Evolutionary conservation across 768 basidiomycete genomes (phyloP), one percentile per base, ranked within the genome.

Genomic region (Chalciporus piperatus): DNA sequence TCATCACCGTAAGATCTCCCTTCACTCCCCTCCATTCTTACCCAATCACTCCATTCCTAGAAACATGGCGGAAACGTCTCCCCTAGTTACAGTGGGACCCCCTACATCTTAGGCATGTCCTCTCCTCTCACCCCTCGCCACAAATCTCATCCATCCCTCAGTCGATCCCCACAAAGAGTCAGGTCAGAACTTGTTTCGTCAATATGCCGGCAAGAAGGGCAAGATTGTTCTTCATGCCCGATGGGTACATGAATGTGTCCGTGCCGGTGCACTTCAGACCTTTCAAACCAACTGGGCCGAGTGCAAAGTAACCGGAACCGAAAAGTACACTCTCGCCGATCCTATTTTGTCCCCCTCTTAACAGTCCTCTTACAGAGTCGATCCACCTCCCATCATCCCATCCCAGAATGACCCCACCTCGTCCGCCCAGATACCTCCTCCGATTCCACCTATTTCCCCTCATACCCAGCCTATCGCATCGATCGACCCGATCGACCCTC

Each of bases 181-280:
- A 6, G 91, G 91, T 3, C 89, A 92, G 65, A 90, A 83, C 60
- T 67, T 93, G 3, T 91, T 81, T 68, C 80, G 87, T 40, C 87
- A 90, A 61, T 92, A 89, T 66, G 80, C 78, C 1, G 78, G 80
- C 41, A 92, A 91, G 70, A 91, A 89, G 69, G 82, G 80, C 37
- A 92, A 92, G 66, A 73, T 91, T 41, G 81, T 93, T 3, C 79
- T 93, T 7, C 77, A 82, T 59, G 77, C 80, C 5, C 78, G 80
- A 41, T 93, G 91, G 91, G 77, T 90, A 19, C 77, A 79, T 44
- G 86, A 89, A 62, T 93, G 91, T 59, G 75, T 93, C 59, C 81
- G 84, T 59, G 70, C 77, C 6, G 78, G 81, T 45, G 76, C 79
- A 41, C 74, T 93, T 30, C 86, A 89, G 65, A 89, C 87, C 0